phyloP scores from a whole-genome alignment of 2,329 filamentous ascomycete species.

The Cryphonectria naterciae region DNA sequence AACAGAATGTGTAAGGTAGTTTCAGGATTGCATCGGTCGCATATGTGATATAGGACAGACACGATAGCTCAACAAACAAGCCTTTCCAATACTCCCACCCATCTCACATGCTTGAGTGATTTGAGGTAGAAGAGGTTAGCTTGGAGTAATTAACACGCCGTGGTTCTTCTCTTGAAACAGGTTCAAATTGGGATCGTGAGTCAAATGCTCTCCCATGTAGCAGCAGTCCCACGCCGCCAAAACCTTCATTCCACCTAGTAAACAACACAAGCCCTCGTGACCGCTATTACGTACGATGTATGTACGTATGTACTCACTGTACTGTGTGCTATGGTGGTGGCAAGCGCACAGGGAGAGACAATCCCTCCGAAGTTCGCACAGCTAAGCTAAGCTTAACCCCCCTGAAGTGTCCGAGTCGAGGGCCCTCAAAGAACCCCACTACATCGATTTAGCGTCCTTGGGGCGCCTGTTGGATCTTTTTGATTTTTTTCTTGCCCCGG shows the following conservation, averaged over 20 bases:
- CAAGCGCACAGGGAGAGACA: not conserved
- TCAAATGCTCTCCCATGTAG: not conserved
- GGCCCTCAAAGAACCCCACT: conserved; percentile 24
- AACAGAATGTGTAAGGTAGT: conserved; percentile 29
- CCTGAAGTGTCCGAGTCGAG: conserved; percentile 24
- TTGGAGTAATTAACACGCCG: not conserved
- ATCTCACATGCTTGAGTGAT: not conserved
- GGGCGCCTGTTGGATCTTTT: conserved; percentile 13
- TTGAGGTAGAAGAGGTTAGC: not conserved
- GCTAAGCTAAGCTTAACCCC: not conserved
- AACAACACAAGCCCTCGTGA: conserved; percentile 1
- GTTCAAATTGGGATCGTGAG: not conserved
- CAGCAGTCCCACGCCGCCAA: not conserved
- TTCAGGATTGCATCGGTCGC: conserved; percentile 21
- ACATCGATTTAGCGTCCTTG: conserved; percentile 15
- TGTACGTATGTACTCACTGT: not conserved
- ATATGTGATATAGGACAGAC: conserved; percentile 17
- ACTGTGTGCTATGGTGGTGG: not conserved
- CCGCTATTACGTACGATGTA: not conserved
- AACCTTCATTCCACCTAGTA: not conserved
- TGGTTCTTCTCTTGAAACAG: not conserved
- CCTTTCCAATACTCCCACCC: not conserved
- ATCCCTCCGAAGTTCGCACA: conserved; percentile 17
- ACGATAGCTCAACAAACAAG: conserved; percentile 7
- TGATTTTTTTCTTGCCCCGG: conserved; percentile 22